Evolutionary conservation across 352 stramenopile genomes (phyloP), one percentile per base, ranked within the genome.

Genomic region (Globisporangium uncinulatum): DNA sequence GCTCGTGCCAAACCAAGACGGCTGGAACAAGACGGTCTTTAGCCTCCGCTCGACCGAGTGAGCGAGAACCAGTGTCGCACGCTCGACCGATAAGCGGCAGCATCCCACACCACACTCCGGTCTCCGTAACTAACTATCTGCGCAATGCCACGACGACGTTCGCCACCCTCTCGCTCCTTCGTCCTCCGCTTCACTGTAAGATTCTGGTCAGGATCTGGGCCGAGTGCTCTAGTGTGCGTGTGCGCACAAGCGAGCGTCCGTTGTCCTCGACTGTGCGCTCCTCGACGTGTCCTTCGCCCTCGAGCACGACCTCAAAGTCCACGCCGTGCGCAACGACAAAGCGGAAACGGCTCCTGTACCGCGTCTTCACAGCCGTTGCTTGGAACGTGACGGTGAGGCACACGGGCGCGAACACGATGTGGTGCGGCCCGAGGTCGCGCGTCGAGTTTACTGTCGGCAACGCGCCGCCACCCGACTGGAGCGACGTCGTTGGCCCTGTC

Each of bases 11-110:
- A 73, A 77, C 49, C 80, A 90, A 43, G 79, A 91, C 46, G 76
- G 79, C 54, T 93, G 83, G 83, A 93, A 70, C 54, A 89, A 84
- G 58, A 89, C 78, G 58, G 83, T 93, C 74, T 91, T 89, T 79
- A 87, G 89, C 54, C 83, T 92, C 54, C 82, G 77, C 44, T 73
- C 71, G 9, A 31, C 14, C 19, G 43, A 48, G 19, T 48, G n/a
- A 48, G 19, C 43, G 43, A 47, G 5, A 31, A 54, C 41, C 37
- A 39, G 34, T 6, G 34, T 2, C 31, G 7, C 15, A 56, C 45
- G 36, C 15, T 52, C 10, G 42, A 39, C 34, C 34, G 10, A 39
- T 6, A 13, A 39, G 34, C 5, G 1, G 34, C 6, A 1, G 10
- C 34, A 39, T 6, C 34, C 7, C 34, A 39, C 34, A 39, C 34